phyloP scores from a whole-genome alignment of 495 filamentous ascomycete genomes.

The Aspergillus ostianus region DNA sequence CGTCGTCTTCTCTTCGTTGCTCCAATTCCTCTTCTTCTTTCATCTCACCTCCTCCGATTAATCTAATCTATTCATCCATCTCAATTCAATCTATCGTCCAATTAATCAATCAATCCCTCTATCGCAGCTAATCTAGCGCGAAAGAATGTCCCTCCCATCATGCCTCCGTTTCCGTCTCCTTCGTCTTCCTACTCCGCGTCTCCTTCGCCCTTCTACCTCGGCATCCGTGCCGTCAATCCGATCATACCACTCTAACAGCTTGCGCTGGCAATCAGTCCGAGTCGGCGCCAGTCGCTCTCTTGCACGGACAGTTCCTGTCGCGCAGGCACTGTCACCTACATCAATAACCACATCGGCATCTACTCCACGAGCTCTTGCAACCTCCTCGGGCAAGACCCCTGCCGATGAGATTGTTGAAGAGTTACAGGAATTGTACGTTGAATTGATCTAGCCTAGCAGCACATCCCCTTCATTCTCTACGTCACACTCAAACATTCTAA shows the following conservation, averaged over 20 bases:
- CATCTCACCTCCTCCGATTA: background rate
- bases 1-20: background rate
- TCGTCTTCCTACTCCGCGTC: background rate
- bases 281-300: background rate
- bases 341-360: background rate
- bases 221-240: background rate
- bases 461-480: background rate
- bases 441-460: background rate
- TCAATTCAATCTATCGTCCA: background rate
- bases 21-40: background rate
- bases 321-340: too few relatives aligned
- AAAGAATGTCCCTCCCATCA: background rate
- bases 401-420: slow-evolving; percentile 43
- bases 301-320: background rate
- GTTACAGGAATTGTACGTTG: slow-evolving; percentile 37
- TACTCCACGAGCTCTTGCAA: slow-evolving; percentile 3
- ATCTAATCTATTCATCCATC: background rate
- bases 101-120: background rate
- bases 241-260: background rate
- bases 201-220: background rate
- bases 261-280: background rate
- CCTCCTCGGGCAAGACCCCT: slow-evolving; percentile 21
- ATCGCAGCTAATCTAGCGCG: background rate
- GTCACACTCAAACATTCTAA: too few relatives aligned
- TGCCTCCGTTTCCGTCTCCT: background rate